A percentile compares a stretch with the other conserved stretches of the same genome.
Conservation (phyloP, 1,139 yeast genomes). For the Yamadazyma sp. region DNA sequence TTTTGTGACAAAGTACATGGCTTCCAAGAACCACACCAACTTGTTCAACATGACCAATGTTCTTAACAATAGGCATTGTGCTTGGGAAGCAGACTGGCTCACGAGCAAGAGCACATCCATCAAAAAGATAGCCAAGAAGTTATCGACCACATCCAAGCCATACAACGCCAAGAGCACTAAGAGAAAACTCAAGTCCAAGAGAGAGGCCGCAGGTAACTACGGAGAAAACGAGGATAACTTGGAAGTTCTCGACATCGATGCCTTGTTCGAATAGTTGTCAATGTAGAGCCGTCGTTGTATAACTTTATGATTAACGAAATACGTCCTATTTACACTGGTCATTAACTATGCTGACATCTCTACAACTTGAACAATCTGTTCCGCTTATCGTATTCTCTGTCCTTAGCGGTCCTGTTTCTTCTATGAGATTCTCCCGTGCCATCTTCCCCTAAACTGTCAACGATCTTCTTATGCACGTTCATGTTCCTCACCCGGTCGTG, state of each 20-base stretch:
- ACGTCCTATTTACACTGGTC: neutral
- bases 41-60: constrained; percentile 34
- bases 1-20: constrained; percentile 27
- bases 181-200: constrained; percentile 16
- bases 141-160: constrained; percentile 16
- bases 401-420: constrained; percentile 47
- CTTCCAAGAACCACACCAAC: constrained; percentile 22
- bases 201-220: constrained; percentile 19
- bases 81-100: constrained; percentile 24
- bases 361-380: constrained; percentile 42
- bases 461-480: constrained; percentile 30
- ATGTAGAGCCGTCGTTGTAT: too few species aligned
- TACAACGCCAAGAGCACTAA: constrained; percentile 13
- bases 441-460: constrained; percentile 42
- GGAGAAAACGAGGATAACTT: constrained; percentile 30
- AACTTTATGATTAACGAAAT: neutral
- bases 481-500: constrained; percentile 29
- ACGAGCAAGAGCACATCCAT: constrained; percentile 14
- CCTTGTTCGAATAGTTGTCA: constrained; percentile 14
- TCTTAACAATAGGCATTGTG: constrained; percentile 15
- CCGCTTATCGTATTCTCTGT: constrained; percentile 41
- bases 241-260: constrained; percentile 37
- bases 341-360: neutral
- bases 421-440: constrained; percentile 36
- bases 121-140: constrained; percentile 15